These are phyloP conservation scores for Coelastrella sp. DNA, from an alignment of 139 green algal species.

Conservation along the genomic window DNA sequence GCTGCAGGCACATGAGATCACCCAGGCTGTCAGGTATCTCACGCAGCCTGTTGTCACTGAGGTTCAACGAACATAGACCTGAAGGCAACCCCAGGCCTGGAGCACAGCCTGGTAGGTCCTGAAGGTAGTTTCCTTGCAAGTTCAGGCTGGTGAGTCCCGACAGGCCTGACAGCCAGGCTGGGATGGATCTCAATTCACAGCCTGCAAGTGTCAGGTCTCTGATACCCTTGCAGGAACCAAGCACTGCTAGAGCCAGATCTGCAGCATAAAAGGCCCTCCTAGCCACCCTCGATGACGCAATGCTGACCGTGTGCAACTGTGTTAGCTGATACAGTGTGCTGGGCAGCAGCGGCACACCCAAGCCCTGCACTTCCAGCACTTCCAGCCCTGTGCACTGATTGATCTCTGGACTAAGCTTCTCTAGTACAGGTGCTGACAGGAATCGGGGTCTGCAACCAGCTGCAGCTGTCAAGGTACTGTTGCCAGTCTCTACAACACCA, in stretches of 20 bases:
- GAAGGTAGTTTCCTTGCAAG: slow-evolving; percentile 22
- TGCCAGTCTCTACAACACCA: neutral
- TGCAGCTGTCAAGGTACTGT: neutral
- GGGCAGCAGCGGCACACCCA: slow-evolving; percentile 23
- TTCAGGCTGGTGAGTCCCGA: neutral
- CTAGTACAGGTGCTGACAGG: neutral
- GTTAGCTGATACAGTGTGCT: neutral
- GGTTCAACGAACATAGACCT: neutral
- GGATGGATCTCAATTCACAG: slow-evolving; percentile 21
- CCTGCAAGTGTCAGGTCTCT: slow-evolving; percentile 4
- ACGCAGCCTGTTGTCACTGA: slow-evolving; percentile 34
- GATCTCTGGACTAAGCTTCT: neutral
- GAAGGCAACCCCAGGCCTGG: neutral
- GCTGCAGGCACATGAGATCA: neutral
- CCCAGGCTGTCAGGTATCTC: neutral
- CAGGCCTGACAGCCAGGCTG: slow-evolving; percentile 24
- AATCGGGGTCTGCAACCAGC: neutral
- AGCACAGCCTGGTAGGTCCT: neutral
- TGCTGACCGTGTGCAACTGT: slow-evolving; percentile 18
- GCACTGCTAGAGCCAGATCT: neutral
- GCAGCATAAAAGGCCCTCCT: neutral
- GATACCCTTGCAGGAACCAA: neutral
- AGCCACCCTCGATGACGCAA: neutral
- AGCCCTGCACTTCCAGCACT: neutral
- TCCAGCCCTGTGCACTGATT: neutral